Base-by-base conservation (phyloP, 1,284 basidiomycete genomes). In the Tylopilus sp. region DNA sequence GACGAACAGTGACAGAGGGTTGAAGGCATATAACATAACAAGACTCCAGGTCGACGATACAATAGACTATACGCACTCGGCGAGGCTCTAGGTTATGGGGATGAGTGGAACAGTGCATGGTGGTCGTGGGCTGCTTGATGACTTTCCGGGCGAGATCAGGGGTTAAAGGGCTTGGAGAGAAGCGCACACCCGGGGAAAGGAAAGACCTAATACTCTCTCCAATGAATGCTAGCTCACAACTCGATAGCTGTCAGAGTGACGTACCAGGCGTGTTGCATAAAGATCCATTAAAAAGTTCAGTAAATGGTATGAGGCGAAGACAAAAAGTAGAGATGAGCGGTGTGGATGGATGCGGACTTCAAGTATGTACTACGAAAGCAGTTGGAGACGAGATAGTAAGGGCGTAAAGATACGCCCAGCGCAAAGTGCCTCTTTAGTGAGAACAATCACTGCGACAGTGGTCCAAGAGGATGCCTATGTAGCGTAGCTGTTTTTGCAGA, bases 61-160 rank as follows among this genome's bases (percentile, higher is more conserved):
- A 42, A 56, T 48, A 51, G 37, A 49, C 44, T 56, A 59, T 30
- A 26, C 41, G 38, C 40, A 33, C 50, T 51, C 11, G 40, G 55
- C 41, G 33, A 30, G 9, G 48, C 29, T 47, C 31, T 46, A 63
- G 19, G 33, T 41, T 48, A 56, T 28, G 18, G 31, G 21, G n/a
- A 30, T 26, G 26, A 19, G 33, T 35, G 45, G 34, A 19, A 26
- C 10, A n/a, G 11, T 39, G 15, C 16, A 31, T 41, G 25, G 6
- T 13, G 5, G 19, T 29, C 39, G 12, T 11, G 25, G 8, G n/a
- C 7, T 3, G 37, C 16, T 11, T 16, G 21, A 35, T 16, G 21
- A 35, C 26, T 12, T 29, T 43, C 41, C 29, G 35, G 23, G 16
- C 19, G 26, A 33, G 18, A 47, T n/a, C 6, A 31, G 6, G 21